phyloP scores from a whole-genome alignment of 2,329 filamentous ascomycete genomes.

The Trichoderma simmonsii region DNA sequence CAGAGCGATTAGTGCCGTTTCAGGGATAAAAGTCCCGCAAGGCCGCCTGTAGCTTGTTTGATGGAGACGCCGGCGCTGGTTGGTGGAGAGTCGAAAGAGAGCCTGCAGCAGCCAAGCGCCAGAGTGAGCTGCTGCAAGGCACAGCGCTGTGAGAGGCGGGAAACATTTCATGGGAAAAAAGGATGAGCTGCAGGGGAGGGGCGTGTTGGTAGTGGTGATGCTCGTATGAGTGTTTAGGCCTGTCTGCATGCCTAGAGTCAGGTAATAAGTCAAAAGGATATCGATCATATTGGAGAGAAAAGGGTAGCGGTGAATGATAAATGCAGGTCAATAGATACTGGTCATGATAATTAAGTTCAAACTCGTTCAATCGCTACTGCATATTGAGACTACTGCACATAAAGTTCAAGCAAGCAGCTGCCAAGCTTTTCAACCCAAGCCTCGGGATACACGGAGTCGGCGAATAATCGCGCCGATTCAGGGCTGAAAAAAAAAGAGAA shows the following conservation, averaged over 20 bases:
- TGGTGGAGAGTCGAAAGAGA: background rate
- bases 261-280: background rate
- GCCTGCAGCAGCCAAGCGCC: background rate
- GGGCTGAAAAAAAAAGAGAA: background rate
- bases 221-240: background rate
- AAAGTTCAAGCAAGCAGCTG: background rate
- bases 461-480: background rate
- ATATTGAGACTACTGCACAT: background rate
- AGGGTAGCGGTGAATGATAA: background rate
- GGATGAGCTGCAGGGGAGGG: background rate
- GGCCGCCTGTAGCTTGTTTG: slow-evolving; percentile 16
- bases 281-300: background rate
- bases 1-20: slow-evolving; percentile 16
- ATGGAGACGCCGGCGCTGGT: slow-evolving; percentile 12
- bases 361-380: background rate
- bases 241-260: background rate
- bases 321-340: too few relatives aligned
- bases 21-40: slow-evolving; percentile 16
- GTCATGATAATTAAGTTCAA: background rate
- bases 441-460: background rate
- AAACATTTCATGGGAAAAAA: background rate
- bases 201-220: background rate
- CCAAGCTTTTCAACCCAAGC: background rate
- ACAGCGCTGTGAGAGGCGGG: slow-evolving; percentile 3
- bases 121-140: slow-evolving; percentile 9